Conservation (phyloP, 805 yeast species). For the Sugiyamaella floridensis region DNA sequence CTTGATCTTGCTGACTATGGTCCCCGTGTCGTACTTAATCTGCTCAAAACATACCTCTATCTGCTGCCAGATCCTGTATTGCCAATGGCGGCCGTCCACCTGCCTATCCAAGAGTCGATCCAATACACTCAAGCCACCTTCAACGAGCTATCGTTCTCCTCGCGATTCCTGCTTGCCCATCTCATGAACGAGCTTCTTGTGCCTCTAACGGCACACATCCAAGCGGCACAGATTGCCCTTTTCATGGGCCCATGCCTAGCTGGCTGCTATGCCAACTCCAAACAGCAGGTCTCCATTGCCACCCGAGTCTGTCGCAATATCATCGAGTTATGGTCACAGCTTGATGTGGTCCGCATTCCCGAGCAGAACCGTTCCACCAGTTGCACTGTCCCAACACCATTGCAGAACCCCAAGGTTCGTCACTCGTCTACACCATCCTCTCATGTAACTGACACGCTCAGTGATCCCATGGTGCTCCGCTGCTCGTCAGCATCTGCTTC, state of each 20-base stretch:
- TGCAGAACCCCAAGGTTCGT: neutral
- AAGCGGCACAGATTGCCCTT: neutral
- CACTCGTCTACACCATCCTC: neutral
- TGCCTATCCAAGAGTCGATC: slow-evolving; percentile 49
- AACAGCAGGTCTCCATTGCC: slow-evolving; percentile 45
- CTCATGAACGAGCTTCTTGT: neutral
- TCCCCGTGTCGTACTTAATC: slow-evolving; percentile 43
- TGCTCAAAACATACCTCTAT: slow-evolving; percentile 39
- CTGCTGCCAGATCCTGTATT: slow-evolving; percentile 51
- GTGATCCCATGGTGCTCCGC: too few species aligned
- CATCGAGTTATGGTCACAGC: slow-evolving; percentile 42
- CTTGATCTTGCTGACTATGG: slow-evolving; percentile 53
- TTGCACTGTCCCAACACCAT: neutral
- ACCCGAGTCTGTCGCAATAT: slow-evolving; percentile 48
- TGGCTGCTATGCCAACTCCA: slow-evolving; percentile 17
- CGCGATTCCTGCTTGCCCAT: slow-evolving; percentile 21
- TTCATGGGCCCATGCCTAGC: neutral
- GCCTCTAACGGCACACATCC: neutral
- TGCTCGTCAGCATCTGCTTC: too few species aligned
- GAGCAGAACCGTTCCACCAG: neutral
- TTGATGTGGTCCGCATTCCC: neutral
- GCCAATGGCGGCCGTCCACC: slow-evolving; percentile 39
- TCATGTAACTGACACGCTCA: too few species aligned
- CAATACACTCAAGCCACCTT: slow-evolving; percentile 36
- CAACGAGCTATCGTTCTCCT: slow-evolving; percentile 8